Evolutionary conservation across 345 rosid genomes (phyloP).

Genomic region (Salix purpurea): DNA sequence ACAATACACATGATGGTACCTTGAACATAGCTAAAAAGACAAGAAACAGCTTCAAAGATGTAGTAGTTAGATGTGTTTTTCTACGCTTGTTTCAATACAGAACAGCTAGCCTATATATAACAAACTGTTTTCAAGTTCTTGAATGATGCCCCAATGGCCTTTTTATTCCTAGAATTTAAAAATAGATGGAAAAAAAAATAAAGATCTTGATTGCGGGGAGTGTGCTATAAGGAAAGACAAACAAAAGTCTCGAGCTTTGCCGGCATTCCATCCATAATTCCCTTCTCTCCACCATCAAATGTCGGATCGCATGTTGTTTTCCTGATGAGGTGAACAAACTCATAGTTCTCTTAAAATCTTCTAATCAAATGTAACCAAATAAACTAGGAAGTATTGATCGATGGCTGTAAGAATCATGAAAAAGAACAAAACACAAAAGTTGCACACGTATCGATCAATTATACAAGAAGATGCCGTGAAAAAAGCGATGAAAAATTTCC

Average conservation of each 20-base stretch:
- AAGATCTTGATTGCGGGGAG: constrained; percentile 12
- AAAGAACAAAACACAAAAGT: not conserved
- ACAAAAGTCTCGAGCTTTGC: constrained; percentile 35
- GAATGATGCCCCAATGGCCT: not conserved
- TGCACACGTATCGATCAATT: not conserved
- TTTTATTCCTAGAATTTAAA: constrained; percentile 1
- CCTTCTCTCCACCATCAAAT: constrained; percentile 38
- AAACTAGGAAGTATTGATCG: not conserved
- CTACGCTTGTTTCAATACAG: not conserved
- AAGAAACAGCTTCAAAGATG: not conserved
- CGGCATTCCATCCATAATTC: constrained; percentile 34
- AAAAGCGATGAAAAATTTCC: constrained; percentile 9
- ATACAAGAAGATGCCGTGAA: not conserved
- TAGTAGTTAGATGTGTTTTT: not conserved
- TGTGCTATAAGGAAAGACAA: constrained; percentile 24
- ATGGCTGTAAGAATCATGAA: not conserved
- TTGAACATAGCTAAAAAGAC: constrained; percentile 15
- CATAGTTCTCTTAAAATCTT: not conserved
- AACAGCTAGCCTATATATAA: not conserved
- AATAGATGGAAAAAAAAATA: not conserved
- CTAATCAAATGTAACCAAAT: not conserved
- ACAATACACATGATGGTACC: constrained; percentile 10
- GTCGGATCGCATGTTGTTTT: constrained; percentile 40
- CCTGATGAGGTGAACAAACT: constrained; percentile 20
- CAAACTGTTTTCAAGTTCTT: not conserved